Base-by-base conservation (phyloP, 495 filamentous ascomycete species). In the Recurvomyces mirabilis region DNA sequence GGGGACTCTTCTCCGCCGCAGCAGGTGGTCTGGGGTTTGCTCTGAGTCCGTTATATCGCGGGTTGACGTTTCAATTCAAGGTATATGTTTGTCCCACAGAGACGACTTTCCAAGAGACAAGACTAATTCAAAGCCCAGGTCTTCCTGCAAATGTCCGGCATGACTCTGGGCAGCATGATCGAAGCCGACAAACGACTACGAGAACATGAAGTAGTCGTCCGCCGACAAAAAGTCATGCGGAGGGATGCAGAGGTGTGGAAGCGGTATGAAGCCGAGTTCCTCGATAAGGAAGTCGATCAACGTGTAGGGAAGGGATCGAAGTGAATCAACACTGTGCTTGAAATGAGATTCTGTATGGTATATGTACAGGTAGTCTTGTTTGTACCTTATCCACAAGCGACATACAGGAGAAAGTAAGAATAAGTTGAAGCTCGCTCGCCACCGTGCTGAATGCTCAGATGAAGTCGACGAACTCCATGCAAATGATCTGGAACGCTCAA, bases 61-160 rank as follows among this genome's bases (percentile, higher is more conserved):
- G 81, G 0, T 58, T 93, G 51, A 94, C 87, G 1, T 67, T 87
- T 15, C 87, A 93, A 60, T 94, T 93, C 64, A 94, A 94, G 67
- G 77, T 88, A 68, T 84, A 72, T 50, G 77, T n/a, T n/a, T n/a
- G n/a, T n/a, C n/a, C n/a, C n/a, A n/a, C n/a, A n/a, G n/a, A n/a
- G n/a, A n/a, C n/a, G n/a, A n/a, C n/a, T n/a, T n/a, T n/a, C 25
- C 32, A 26, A 18, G 25, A 9, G 13, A 33, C 15, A 17, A 32
- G 22, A 26, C 41, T 31, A 5, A 19, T 37, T 20, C 23, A 31
- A 38, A 14, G 15, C 9, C 4, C 23, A 42, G 39, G 17, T 36
- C 38, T 93, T 86, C 53, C 64, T 94, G 21, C 87, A 93, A 58
- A 84, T 93, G 67, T 84, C 81, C 17, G 77, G 73, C 41, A 93